A percentile compares a stretch with the other conserved stretches of the same genome.
phyloP scores from a whole-genome alignment of 2,329 filamentous ascomycete species.

The Berkeleyomyces rouxiae region DNA sequence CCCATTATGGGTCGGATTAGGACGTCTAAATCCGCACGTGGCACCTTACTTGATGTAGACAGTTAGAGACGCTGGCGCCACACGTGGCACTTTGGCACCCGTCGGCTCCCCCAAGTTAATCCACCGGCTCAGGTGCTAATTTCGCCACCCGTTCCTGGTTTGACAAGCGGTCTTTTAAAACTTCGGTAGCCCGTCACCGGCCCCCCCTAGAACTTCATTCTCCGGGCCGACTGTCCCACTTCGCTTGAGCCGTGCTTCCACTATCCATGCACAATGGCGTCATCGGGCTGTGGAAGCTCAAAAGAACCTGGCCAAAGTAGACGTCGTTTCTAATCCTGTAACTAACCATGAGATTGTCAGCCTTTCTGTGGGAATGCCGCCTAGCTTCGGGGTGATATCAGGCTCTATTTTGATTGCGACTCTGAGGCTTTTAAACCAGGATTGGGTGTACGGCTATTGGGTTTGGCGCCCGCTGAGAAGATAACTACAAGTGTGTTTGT shows the following conservation, averaged over 20 bases:
- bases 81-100: constrained; percentile 10
- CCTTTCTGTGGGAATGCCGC: constrained; percentile 10
- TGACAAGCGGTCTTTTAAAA: constrained; percentile 4
- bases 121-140: constrained; percentile 5
- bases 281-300: constrained; percentile 4
- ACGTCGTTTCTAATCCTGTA: constrained; percentile 9
- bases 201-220: constrained; percentile 6
- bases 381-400: constrained; percentile 9
- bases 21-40: neutral
- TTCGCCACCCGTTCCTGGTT: constrained; percentile 12
- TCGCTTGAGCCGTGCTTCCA: constrained; percentile 13
- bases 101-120: neutral
- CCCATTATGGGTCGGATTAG: constrained; percentile 2
- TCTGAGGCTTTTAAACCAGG: constrained; percentile 11
- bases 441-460: neutral
- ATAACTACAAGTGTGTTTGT: neutral
- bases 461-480: neutral
- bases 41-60: neutral
- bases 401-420: constrained; percentile 8
- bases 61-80: constrained; percentile 1
- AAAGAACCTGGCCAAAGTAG: constrained; percentile 6
- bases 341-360: constrained; percentile 1
- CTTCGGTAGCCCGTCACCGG: constrained; percentile 13
- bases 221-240: constrained; percentile 13
- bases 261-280: constrained; percentile 12